Base-by-base conservation (phyloP, 2,329 filamentous ascomycete genomes). In the Biscogniauxia marginata region DNA sequence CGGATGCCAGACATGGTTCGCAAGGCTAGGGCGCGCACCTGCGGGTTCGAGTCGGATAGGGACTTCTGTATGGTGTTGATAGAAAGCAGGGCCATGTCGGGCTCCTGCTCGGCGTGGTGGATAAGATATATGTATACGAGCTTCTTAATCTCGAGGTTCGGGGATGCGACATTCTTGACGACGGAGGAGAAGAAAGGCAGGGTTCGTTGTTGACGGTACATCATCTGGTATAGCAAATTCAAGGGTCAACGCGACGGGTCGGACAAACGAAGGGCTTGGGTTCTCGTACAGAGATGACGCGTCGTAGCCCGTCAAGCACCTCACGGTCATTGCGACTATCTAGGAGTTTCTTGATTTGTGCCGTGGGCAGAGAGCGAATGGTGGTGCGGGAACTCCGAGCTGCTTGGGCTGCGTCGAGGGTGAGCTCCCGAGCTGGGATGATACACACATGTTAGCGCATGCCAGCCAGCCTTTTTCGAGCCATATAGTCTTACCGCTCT, bases 51-150 rank as follows among this genome's bases (percentile, higher is more conserved):
- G 74, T 99, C 95, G 21, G 92, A 96, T 56, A 99, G 84, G 8
- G 93, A 96, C 75, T 97, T 98, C 71, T 99, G 95, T 66, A 99
- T 98, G 6, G 95, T 96, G 75, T 99, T 99, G 82, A 99, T 97
- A 57, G 93, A 96, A 46, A 99, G 83, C 39, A 99, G 83, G 19
- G 95, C 93, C 47, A 97, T 89, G 74, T 99, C 95, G 56, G 93
- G 95, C 70, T 98, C 95, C 62, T 92, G 86, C 73, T 98, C 95
- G 72, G 95, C 95, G 81, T 99, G 93, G 71, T 96, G 91, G 58
- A 98, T 88, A 60, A 99, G 86, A 75, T 97, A 99, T 71, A 97
- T 96, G 79, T 99, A 99, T 60, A 99, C 95, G 54, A 99, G 86
- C 74, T 98, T 98, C 77, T 97, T 96, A 74, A 98, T 93, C 69